These are phyloP conservation scores for Pyricularia sp. DNA, from an alignment of 2,329 filamentous ascomycete genomes.

Conservation along the genomic window DNA sequence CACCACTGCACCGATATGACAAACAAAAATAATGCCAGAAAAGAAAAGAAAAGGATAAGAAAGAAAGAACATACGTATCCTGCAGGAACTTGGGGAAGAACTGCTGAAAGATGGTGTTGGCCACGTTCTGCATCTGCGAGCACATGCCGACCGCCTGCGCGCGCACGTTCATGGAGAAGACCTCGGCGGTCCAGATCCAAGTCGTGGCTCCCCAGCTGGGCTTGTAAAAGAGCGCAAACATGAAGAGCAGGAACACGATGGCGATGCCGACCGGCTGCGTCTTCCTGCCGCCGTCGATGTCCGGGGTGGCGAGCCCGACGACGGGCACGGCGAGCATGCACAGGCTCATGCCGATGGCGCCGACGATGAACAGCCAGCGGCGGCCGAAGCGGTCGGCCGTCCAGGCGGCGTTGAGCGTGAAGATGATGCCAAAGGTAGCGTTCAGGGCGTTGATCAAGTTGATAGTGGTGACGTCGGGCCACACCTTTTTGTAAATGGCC, in stretches of 20 bases:
- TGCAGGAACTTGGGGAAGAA: constrained; percentile 54
- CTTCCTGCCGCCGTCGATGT: constrained; percentile 36
- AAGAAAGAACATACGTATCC: constrained; percentile 25
- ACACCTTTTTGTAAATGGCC: constrained; percentile 66
- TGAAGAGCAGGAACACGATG: constrained; percentile 55
- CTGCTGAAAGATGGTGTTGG: constrained; percentile 50
- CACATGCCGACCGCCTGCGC: constrained; percentile 61
- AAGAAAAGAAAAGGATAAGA: background rate
- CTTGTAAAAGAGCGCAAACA: constrained; percentile 57
- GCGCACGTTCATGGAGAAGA: constrained; percentile 62
- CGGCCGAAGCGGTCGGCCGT: constrained; percentile 64
- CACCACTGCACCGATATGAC: too few relatives aligned
- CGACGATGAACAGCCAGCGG: constrained; percentile 59
- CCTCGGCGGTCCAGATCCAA: constrained; percentile 59
- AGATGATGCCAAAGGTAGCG: constrained; percentile 62
- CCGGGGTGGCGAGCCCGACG: constrained; percentile 36
- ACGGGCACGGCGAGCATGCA: constrained; percentile 60
- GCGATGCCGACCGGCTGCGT: constrained; percentile 48
- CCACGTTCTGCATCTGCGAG: constrained; percentile 48
- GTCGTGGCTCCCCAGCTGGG: constrained; percentile 57
- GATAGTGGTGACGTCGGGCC: constrained; percentile 47
- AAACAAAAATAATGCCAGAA: background rate
- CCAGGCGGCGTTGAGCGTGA: constrained; percentile 66
- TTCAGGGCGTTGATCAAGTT: constrained; percentile 68
- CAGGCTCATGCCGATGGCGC: constrained; percentile 57